Evolutionary conservation across 1,284 basidiomycete genomes (phyloP), one percentile per base, ranked within the genome.

Genomic region (Ceratobasidium papillatum): DNA sequence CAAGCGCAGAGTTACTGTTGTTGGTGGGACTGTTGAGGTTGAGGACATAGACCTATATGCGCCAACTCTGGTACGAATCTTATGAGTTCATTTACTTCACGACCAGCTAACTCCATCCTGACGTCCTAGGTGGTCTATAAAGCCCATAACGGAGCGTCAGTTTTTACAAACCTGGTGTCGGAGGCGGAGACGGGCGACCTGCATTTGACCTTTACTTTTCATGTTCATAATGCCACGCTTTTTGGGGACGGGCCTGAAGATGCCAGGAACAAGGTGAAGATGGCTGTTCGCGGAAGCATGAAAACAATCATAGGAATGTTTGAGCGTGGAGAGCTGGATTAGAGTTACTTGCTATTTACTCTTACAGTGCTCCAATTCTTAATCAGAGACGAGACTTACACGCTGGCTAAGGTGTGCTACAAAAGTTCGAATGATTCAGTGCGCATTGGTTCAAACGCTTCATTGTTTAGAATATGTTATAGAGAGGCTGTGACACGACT

Each of bases 301-400:
- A 54, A 68, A 49, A 49, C 34, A 8, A 68, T 34, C 22, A 12
- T 68, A 30, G 65, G 54, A 25, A 32, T 68, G 65, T 38, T 68
- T 17, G 65, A 68, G 65, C 27, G 41, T 30, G 65, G 65, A 30
- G 52, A 68, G 65, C 27, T 68, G 49, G 54, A 68, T 25, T 68
- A 56, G 36, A 47, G 9, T 47, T 19, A 17, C 14, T 7, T 41
- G 38, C 38, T 5, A 41, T 14, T 41, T 41, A n/a, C n/a, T n/a
- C n/a, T n/a, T n/a, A n/a, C n/a, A n/a, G n/a, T n/a, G n/a, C n/a
- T n/a, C n/a, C n/a, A n/a, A n/a, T n/a, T n/a, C n/a, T n/a, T n/a
- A n/a, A n/a, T n/a, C n/a, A n/a, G n/a, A n/a, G n/a, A n/a, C n/a
- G n/a, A n/a, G n/a, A n/a, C n/a, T n/a, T n/a, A n/a, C n/a, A n/a